Conservation (phyloP, 345 rosid species). For the Ricinus communis region DNA sequence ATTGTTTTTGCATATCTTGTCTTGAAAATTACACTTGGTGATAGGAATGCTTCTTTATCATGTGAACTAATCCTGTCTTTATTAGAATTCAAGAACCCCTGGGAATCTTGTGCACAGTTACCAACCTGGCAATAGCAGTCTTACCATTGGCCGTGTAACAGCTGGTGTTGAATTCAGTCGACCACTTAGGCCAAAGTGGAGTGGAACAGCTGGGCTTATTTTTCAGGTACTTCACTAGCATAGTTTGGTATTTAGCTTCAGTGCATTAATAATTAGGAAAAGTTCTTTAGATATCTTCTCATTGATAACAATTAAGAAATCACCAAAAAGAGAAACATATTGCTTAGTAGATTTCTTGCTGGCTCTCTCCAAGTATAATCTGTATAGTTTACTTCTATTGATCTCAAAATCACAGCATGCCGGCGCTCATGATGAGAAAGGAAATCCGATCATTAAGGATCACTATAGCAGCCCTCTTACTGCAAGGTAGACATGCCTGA, state of each 20-base stretch:
- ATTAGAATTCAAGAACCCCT: slow-evolving; percentile 88
- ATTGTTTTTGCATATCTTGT: not conserved
- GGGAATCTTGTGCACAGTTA: slow-evolving; percentile 93
- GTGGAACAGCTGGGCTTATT: slow-evolving; percentile 77
- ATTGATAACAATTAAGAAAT: not conserved
- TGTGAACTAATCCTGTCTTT: slow-evolving; percentile 25
- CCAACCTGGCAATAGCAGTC: slow-evolving; percentile 61
- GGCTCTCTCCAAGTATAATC: not conserved
- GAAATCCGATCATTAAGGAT: slow-evolving; percentile 81
- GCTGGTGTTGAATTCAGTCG: slow-evolving; percentile 85
- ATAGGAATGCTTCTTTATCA: not conserved
- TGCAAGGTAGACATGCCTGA: slow-evolving; percentile 57
- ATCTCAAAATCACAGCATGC: slow-evolving; percentile 55
- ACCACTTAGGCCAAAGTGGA: slow-evolving; percentile 96
- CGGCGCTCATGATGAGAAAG: slow-evolving; percentile 77
- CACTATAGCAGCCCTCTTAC: slow-evolving; percentile 82
- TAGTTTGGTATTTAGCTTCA: not conserved
- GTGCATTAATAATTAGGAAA: not conserved
- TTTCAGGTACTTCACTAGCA: slow-evolving; percentile 60
- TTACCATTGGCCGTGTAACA: slow-evolving; percentile 78
- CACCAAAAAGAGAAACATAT: not conserved
- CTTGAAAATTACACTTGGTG: not conserved
- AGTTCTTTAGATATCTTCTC: not conserved
- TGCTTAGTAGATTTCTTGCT: not conserved
- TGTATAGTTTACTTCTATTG: not conserved